Conservation (phyloP, 2,329 filamentous ascomycete species). For the Rhytidhysteron rufulum region DNA sequence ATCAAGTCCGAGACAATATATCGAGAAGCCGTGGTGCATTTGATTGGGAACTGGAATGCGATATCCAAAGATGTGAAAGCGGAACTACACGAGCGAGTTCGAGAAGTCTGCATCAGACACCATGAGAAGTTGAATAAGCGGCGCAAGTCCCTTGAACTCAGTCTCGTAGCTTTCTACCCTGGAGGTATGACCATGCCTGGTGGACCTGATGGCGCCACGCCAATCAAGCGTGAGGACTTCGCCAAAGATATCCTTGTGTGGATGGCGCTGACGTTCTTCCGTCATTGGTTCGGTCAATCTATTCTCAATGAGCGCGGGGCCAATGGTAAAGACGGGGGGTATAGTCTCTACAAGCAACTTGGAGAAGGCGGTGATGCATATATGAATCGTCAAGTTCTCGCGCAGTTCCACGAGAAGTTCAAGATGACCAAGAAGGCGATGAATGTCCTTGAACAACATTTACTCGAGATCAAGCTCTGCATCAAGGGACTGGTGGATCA, state of each 20-base stretch:
- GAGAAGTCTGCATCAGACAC: slow-evolving; percentile 28
- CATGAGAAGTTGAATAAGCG: slow-evolving; percentile 22
- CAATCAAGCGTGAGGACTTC: slow-evolving; percentile 39
- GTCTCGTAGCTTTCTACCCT: slow-evolving; percentile 22
- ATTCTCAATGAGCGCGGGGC: slow-evolving; percentile 38
- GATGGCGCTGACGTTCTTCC: slow-evolving; percentile 47
- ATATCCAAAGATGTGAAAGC: slow-evolving; percentile 12
- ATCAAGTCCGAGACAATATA: slow-evolving; percentile 45
- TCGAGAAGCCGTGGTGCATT: slow-evolving; percentile 44
- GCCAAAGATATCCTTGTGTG: slow-evolving; percentile 49
- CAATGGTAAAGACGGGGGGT: slow-evolving; percentile 43
- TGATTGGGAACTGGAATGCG: slow-evolving; percentile 39
- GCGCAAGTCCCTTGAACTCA: slow-evolving; percentile 22
- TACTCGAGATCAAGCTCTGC: slow-evolving; percentile 40
- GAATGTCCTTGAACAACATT: slow-evolving; percentile 38
- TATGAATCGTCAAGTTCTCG: slow-evolving; percentile 36
- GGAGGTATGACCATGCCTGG: slow-evolving; percentile 21
- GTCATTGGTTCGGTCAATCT: slow-evolving; percentile 44
- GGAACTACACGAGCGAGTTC: slow-evolving; percentile 16
- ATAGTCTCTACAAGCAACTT: slow-evolving; percentile 42
- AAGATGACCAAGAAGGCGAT: slow-evolving; percentile 43
- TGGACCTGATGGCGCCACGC: slow-evolving; percentile 24
- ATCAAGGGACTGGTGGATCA: slow-evolving; percentile 39
- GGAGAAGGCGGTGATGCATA: slow-evolving; percentile 41
- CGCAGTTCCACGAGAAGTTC: slow-evolving; percentile 38